Conservation (phyloP, 495 filamentous ascomycete genomes). For the Lindgomyces ingoldianus region DNA sequence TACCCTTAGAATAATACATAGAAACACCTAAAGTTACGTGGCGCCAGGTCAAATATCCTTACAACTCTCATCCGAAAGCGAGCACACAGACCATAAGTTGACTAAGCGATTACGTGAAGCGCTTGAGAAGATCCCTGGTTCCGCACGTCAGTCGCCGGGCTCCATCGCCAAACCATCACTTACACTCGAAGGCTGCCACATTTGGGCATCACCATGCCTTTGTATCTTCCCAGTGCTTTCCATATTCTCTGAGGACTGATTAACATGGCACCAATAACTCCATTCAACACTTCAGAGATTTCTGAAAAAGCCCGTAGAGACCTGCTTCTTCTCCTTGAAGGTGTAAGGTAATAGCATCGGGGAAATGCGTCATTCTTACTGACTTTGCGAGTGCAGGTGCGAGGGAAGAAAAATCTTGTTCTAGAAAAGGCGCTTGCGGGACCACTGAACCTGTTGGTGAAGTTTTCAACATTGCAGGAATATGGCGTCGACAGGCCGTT, state of each 20-base stretch:
- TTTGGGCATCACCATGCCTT: conserved; percentile 7
- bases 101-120: too few relatives aligned
- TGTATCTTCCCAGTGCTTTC: background rate
- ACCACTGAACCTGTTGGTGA: conserved; percentile 85
- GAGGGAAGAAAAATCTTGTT: conserved; percentile 97
- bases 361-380: conserved; percentile 1
- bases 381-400: conserved; percentile 61
- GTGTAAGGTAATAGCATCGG: conserved; percentile 67
- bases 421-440: conserved; percentile 89
- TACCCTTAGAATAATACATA: background rate
- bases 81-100: background rate
- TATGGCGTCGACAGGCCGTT: conserved; percentile 97
- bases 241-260: background rate
- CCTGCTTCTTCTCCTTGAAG: conserved; percentile 82
- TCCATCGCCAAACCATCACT: background rate
- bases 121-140: background rate
- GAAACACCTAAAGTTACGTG: background rate
- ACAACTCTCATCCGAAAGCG: too few relatives aligned
- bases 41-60: too few relatives aligned
- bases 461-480: conserved; percentile 85
- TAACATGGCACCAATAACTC: conserved; percentile 66
- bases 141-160: background rate
- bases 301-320: conserved; percentile 82
- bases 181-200: background rate
- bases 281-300: conserved; percentile 77